Conservation (phyloP, 225 moss, liverwort and hornwort species). For the Neckera pumila region DNA sequence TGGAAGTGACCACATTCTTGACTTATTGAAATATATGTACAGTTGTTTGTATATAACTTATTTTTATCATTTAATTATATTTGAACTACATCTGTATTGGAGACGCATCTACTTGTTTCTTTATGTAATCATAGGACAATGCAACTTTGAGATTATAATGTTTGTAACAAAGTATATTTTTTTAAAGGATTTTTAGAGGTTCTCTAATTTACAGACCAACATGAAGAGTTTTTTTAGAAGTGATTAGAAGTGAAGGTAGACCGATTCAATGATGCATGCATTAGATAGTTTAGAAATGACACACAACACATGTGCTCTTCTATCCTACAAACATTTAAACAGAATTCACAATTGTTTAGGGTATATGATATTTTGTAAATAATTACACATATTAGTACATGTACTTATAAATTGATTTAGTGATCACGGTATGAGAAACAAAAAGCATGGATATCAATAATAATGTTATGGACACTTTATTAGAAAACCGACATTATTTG, state of each 20-base stretch:
- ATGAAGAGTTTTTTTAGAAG: not conserved
- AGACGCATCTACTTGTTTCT: too few relatives aligned
- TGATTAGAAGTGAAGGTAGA: not conserved
- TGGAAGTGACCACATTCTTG: too few relatives aligned
- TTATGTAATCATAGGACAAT: not conserved
- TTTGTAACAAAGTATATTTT: not conserved
- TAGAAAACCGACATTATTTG: not conserved
- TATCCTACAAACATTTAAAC: not conserved
- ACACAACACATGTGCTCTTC: not conserved
- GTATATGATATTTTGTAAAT: not conserved
- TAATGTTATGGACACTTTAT: not conserved
- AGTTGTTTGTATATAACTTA: too few relatives aligned
- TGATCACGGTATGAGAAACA: accelerated
- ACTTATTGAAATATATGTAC: too few relatives aligned
- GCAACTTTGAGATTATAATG: not conserved
- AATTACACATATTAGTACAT: not conserved
- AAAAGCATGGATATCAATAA: not conserved
- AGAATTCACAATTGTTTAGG: accelerated
- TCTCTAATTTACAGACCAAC: not conserved
- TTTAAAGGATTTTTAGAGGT: accelerated
- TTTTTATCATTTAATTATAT: too few relatives aligned
- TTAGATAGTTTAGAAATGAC: not conserved
- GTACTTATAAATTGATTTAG: not conserved
- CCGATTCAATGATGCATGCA: not conserved
- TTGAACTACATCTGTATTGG: too few relatives aligned